These are phyloP conservation scores for Cutaneotrichosporon spelunceum DNA, from an alignment of 1,284 basidiomycete species.

Conservation along the genomic window DNA sequence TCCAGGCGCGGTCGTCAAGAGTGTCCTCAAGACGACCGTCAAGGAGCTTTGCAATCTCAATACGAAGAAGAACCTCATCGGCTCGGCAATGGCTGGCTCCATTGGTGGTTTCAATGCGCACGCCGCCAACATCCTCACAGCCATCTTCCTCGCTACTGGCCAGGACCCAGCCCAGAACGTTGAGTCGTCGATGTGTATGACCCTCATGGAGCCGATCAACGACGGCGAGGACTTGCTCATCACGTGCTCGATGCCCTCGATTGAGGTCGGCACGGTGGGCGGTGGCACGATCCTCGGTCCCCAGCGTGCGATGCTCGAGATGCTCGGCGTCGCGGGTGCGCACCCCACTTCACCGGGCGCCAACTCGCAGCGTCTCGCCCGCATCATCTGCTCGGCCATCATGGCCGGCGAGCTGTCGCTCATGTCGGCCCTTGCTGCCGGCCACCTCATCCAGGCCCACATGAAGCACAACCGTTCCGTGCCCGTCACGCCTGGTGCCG, in stretches of 20 bases:
- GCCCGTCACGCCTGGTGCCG: conserved; percentile 45
- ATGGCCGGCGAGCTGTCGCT: conserved; percentile 93
- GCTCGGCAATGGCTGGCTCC: conserved; percentile 95
- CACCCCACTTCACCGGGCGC: conserved; percentile 76
- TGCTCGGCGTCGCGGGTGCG: conserved; percentile 85
- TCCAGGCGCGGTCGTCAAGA: conserved; percentile 81
- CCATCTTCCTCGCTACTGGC: conserved; percentile 92
- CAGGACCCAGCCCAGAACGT: conserved; percentile 99
- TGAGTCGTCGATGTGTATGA: conserved; percentile 97
- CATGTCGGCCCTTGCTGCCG: conserved; percentile 83
- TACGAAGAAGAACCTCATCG: conserved; percentile 95
- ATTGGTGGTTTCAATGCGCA: conserved; percentile 99
- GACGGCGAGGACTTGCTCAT: conserved; percentile 85
- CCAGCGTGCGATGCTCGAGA: conserved; percentile 82
- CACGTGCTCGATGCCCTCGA: conserved; percentile 90
- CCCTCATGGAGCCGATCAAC: conserved; percentile 95
- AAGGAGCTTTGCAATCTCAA: conserved; percentile 87
- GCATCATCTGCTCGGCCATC: conserved; percentile 80
- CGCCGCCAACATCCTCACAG: conserved; percentile 95
- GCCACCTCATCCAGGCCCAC: conserved; percentile 84
- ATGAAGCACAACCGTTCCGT: conserved; percentile 56
- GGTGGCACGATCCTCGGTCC: conserved; percentile 89
- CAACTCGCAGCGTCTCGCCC: conserved; percentile 81
- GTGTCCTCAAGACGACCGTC: conserved; percentile 93
- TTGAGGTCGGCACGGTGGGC: conserved; percentile 94